Evolutionary conservation across 352 stramenopile species (phyloP).

Genomic region (Phytopythium aichiense): DNA sequence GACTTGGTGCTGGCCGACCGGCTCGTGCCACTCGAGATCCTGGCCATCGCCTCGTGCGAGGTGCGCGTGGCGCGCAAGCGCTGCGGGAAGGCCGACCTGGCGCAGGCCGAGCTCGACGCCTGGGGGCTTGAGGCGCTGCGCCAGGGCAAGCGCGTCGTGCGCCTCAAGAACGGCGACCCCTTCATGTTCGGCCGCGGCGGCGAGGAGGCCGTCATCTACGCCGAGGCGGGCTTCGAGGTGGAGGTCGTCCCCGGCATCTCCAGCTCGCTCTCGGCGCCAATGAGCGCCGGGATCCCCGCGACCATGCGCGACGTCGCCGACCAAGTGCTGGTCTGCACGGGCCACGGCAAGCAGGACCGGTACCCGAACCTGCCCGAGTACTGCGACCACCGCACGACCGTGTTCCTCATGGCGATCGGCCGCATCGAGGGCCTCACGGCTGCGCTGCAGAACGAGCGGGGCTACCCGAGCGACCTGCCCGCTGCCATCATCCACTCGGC

Average conservation of each 20-base stretch:
- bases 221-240: slow-evolving; percentile 68
- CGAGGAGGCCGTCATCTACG: slow-evolving; percentile 90
- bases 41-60: slow-evolving; percentile 87
- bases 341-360: slow-evolving; percentile 91
- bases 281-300: slow-evolving; percentile 93
- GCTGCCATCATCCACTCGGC: slow-evolving; percentile 93
- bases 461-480: slow-evolving; percentile 89
- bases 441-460: slow-evolving; percentile 67
- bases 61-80: slow-evolving; percentile 92
- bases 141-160: slow-evolving; percentile 90
- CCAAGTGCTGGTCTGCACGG: slow-evolving; percentile 91
- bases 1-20: slow-evolving; percentile 94
- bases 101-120: slow-evolving; percentile 92
- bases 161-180: slow-evolving; percentile 97
- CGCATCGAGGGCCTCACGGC: slow-evolving; percentile 86
- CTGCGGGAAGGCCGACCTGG: slow-evolving; percentile 92
- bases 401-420: slow-evolving; percentile 98
- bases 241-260: slow-evolving; percentile 92
- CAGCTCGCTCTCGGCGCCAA: slow-evolving; percentile 92
- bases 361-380: slow-evolving; percentile 93
- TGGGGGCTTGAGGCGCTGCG: slow-evolving; percentile 88
- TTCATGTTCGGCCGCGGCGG: slow-evolving; percentile 96
- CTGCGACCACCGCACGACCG: slow-evolving; percentile 93
- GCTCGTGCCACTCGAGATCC: slow-evolving; percentile 89
- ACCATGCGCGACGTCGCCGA: slow-evolving; percentile 95